These are phyloP conservation scores for Colletotrichum musae DNA, from an alignment of 2,329 filamentous ascomycete species.

Conservation along the genomic window DNA sequence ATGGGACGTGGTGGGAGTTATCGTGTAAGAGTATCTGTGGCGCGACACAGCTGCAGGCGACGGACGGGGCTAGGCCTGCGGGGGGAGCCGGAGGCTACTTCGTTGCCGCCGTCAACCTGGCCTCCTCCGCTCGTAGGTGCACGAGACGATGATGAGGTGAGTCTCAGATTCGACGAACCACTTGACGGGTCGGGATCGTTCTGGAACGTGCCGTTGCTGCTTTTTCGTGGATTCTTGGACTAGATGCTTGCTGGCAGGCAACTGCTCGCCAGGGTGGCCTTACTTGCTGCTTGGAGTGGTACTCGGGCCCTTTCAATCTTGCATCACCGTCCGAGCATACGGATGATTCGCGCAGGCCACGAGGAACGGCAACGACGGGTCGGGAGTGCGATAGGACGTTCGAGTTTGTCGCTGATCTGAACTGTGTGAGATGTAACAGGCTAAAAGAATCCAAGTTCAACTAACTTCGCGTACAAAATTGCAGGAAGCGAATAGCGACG, in stretches of 20 bases:
- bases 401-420: constrained; percentile 1
- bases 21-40: neutral
- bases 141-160: neutral
- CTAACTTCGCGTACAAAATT: too few species aligned
- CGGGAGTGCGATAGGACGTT: neutral
- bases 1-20: neutral
- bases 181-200: constrained; percentile 2
- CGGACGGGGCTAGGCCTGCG: neutral
- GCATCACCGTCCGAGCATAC: constrained; percentile 32
- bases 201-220: constrained; percentile 43
- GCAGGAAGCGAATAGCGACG: too few species aligned
- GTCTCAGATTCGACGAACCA: constrained; percentile 9
- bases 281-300: constrained; percentile 26
- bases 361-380: neutral
- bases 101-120: neutral
- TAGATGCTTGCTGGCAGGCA: constrained; percentile 35
- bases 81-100: constrained; percentile 5
- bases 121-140: neutral
- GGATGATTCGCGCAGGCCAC: constrained; percentile 21
- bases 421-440: neutral
- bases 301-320: constrained; percentile 30
- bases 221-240: constrained; percentile 46
- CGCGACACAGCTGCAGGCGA: too few species aligned
- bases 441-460: neutral
- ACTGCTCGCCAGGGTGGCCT: constrained; percentile 16